Conservation (phyloP, 768 basidiomycete species). For the Tylopilus subfusipes region DNA sequence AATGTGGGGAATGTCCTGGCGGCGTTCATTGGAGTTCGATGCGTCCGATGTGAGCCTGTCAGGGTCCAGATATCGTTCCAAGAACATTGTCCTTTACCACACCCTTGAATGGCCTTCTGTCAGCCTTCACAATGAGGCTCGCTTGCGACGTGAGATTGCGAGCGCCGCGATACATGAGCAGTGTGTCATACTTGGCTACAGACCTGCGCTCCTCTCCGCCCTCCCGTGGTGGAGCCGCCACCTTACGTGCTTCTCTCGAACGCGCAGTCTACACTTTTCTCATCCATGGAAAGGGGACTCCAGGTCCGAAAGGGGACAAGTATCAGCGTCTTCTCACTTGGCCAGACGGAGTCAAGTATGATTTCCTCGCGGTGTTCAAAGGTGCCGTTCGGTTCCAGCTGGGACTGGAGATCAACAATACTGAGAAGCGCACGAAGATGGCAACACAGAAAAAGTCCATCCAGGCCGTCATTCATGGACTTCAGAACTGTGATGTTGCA, state of each 20-base stretch:
- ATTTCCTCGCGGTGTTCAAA: background rate
- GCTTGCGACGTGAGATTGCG: background rate
- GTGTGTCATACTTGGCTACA: background rate
- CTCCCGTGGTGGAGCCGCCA: background rate
- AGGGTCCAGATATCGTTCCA: too few species aligned
- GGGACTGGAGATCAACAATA: too few species aligned
- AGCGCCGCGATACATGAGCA: background rate
- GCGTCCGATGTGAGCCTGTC: too few species aligned
- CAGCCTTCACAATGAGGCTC: background rate
- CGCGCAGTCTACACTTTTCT: background rate
- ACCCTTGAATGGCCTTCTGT: background rate
- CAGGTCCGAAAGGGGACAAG: background rate
- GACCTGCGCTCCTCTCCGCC: background rate
- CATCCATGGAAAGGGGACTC: background rate
- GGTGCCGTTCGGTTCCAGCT: too few species aligned
- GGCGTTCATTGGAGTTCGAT: background rate
- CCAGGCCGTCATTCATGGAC: too few species aligned
- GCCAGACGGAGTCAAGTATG: background rate
- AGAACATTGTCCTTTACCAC: background rate
- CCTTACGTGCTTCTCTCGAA: background rate
- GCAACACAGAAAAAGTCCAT: too few species aligned
- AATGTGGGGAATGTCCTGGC: background rate
- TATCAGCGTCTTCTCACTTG: background rate
- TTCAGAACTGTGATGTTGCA: too few species aligned
- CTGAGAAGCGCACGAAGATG: too few species aligned